Base-by-base conservation (phyloP, 164 flowering plant species). In the Tinospora cordifolia region DNA sequence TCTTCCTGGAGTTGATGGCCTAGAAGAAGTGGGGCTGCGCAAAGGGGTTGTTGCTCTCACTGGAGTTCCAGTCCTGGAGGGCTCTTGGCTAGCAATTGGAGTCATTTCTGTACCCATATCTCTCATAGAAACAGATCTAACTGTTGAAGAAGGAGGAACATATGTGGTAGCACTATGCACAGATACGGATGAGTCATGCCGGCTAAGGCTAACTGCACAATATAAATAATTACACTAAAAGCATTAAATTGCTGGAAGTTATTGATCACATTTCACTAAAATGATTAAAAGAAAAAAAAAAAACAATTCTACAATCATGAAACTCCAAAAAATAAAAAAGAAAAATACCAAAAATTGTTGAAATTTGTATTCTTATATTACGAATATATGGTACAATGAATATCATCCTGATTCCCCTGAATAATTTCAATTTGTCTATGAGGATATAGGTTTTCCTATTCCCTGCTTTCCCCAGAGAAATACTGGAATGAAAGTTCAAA, bases 71-170 rank as follows among this genome's bases (percentile, higher is more conserved):
- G 83, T 90, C 75, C 98, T 85, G 17, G 98, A 92, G 76, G 98
- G 96, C 76, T 92, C 98, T 78, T 87, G 96, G 73, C 98, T 92
- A 12, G 98, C 88, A 73, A 87, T 79, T 34, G 96, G 98, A 44
- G 96, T 92, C 98, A 92, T 92, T 80, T 92, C 98, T 71, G 96
- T 92, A 39, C 98, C 98, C 98, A 92, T 92, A 70, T 92, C 98
- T 81, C 98, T 92, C 97, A 92, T 90, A 30, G 90, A 92, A 27
- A 92, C 92, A 22, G 98, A 92, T 67, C 95, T 83, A 36, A 88
- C 93, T 19, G 91, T 87, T 79, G 93, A 81, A 62, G 90, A 88
- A 57, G 92, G 90, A 27, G 91, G 88, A 76, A 86, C 69, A 73
- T 84, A 88, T 27, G 91, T 82, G 39, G 91, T 84, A 34, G 90